Evolutionary conservation across 352 stramenopile species (phyloP).

Genomic region (Phytophthora sansomeana): DNA sequence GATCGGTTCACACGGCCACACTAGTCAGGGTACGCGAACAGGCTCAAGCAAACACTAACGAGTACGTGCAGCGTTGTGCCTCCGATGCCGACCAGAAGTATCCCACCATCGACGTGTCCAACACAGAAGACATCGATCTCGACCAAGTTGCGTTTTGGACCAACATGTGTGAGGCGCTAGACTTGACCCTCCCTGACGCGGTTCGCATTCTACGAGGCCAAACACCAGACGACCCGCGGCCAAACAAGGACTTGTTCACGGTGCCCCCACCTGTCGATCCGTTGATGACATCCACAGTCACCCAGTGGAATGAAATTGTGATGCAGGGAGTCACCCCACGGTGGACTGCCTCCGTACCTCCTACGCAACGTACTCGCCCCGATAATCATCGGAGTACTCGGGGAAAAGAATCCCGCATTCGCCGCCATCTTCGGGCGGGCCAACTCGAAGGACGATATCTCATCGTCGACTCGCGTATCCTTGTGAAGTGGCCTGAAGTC

Average conservation of each 20-base stretch:
- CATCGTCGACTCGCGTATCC: constrained; percentile 12
- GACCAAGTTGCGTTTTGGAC: constrained; percentile 11
- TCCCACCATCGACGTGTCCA: too few relatives aligned
- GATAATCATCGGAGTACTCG: too few relatives aligned
- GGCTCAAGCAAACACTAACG: too few relatives aligned
- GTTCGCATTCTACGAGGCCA: constrained; percentile 6
- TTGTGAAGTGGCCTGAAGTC: too few relatives aligned
- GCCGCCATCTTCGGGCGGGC: constrained; percentile 4
- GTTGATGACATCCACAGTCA: not conserved
- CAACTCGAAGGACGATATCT: constrained; percentile 27
- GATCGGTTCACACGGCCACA: too few relatives aligned
- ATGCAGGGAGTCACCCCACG: constrained; percentile 1
- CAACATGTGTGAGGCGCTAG: too few relatives aligned
- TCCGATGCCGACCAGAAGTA: too few relatives aligned
- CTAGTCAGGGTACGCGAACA: too few relatives aligned
- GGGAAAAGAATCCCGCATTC: too few relatives aligned
- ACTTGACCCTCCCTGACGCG: not conserved
- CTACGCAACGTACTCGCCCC: not conserved
- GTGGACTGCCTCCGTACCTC: constrained; percentile 1
- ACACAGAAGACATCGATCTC: constrained; percentile 4
- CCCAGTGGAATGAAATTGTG: constrained; percentile 19
- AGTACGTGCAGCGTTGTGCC: too few relatives aligned
- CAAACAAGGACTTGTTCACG: constrained; percentile 20
- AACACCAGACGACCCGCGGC: constrained; percentile 3
- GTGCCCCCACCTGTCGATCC: not conserved